phyloP scores from a whole-genome alignment of 2,329 filamentous ascomycete genomes.

The Aureobasidium sp. region DNA sequence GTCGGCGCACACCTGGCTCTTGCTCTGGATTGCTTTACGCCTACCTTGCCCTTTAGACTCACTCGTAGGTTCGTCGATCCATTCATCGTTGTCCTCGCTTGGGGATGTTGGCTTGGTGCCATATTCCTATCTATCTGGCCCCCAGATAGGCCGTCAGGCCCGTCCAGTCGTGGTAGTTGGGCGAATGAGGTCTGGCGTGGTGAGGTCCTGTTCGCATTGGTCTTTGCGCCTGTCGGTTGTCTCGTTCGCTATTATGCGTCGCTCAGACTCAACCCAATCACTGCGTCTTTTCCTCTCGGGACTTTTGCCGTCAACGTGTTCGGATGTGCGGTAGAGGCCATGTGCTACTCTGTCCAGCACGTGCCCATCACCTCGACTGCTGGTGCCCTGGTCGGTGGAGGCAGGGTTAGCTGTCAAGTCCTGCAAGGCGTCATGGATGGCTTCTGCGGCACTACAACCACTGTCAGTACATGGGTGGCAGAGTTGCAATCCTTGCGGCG shows the following conservation, averaged over 20 bases:
- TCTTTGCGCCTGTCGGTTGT: slow-evolving; percentile 76
- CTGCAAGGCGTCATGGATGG: slow-evolving; percentile 41
- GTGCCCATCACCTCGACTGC: slow-evolving; percentile 29
- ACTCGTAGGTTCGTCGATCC: slow-evolving; percentile 57
- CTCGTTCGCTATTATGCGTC: slow-evolving; percentile 66
- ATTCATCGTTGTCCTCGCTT: slow-evolving; percentile 53
- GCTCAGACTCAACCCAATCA: slow-evolving; percentile 57
- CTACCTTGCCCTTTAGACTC: slow-evolving; percentile 49
- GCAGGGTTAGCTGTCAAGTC: slow-evolving; percentile 35
- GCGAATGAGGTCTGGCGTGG: slow-evolving; percentile 60
- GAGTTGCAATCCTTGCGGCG: slow-evolving; percentile 33
- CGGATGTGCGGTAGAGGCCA: slow-evolving; percentile 65
- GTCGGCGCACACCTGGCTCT: slow-evolving; percentile 68
- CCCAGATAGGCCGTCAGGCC: slow-evolving; percentile 43
- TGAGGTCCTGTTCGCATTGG: slow-evolving; percentile 62
- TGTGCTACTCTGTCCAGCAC: slow-evolving; percentile 73
- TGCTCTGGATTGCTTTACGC: slow-evolving; percentile 48
- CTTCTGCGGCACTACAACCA: slow-evolving; percentile 41
- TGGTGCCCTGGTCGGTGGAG: slow-evolving; percentile 31
- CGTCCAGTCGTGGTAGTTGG: slow-evolving; percentile 25
- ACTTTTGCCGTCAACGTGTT: slow-evolving; percentile 76
- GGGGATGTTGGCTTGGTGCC: slow-evolving; percentile 69
- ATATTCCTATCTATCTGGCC: slow-evolving; percentile 64
- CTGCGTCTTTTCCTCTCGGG: slow-evolving; percentile 67
- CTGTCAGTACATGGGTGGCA: slow-evolving; percentile 40